Evolutionary conservation across 345 rosid genomes (phyloP).

Genomic region (Lepidium africanum): DNA sequence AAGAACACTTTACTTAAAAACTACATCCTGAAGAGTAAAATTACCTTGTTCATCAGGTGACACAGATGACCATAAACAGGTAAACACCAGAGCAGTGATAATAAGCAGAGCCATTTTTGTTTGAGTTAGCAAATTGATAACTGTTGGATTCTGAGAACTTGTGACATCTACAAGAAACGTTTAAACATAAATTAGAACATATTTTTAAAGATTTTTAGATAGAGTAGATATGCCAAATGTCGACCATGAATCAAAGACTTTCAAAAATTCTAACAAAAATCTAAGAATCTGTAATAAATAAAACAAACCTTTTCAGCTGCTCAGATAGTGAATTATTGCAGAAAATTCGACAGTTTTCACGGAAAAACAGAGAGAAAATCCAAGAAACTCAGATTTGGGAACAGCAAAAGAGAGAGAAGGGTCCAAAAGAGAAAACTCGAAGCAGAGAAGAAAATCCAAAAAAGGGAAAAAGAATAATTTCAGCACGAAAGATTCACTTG

Average conservation of each 20-base stretch:
- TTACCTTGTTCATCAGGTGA: conserved; percentile 76
- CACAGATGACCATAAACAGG: conserved; percentile 44
- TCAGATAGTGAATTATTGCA: neutral
- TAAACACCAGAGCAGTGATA: conserved; percentile 29
- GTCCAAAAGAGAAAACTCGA: neutral
- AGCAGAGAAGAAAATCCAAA: neutral
- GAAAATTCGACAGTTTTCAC: neutral
- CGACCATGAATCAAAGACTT: neutral
- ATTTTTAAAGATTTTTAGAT: neutral
- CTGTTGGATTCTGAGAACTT: neutral
- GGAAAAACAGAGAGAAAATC: neutral
- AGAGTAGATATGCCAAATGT: neutral
- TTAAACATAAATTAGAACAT: neutral
- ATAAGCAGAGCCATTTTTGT: conserved; percentile 43
- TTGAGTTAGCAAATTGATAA: neutral
- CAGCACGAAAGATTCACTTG: conserved; percentile 2
- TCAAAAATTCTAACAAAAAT: neutral
- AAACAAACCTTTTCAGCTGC: conserved; percentile 10
- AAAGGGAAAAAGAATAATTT: neutral
- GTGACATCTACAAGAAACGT: conserved; percentile 11
- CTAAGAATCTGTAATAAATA: neutral
- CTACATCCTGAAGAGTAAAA: neutral
- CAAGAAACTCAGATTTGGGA: conserved; percentile 6
- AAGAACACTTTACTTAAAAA: neutral
- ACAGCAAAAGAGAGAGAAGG: neutral